These are phyloP conservation scores for Syzygium syzygioides DNA, from an alignment of 441 rosid genomes.

Conservation along the genomic window DNA sequence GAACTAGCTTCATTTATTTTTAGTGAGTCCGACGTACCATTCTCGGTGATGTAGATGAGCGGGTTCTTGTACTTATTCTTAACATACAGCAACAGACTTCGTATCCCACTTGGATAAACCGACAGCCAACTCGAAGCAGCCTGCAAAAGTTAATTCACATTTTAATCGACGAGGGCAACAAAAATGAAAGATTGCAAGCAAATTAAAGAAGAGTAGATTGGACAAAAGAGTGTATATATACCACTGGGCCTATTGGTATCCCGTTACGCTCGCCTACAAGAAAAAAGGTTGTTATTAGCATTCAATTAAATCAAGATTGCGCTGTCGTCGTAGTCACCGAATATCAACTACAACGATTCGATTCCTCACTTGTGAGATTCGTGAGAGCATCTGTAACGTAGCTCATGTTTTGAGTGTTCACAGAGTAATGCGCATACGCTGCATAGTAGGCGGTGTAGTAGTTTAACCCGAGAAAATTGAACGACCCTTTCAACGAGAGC, in stretches of 20 bases:
- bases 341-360: neutral
- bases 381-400: neutral
- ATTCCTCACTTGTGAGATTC: neutral
- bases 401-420: neutral
- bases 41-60: neutral
- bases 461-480: conserved; percentile 9
- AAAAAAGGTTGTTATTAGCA: neutral
- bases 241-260: neutral
- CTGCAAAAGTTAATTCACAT: neutral
- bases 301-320: neutral
- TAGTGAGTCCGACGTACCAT: neutral
- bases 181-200: neutral
- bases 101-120: neutral
- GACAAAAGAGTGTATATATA: neutral
- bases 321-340: neutral
- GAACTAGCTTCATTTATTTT: neutral
- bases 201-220: neutral
- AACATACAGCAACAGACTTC: neutral
- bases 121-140: neutral
- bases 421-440: neutral
- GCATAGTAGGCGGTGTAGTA: conserved; percentile 1
- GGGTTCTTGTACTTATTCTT: conserved; percentile 1
- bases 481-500: conserved; percentile 1
- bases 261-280: neutral
- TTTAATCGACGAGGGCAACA: neutral